A percentile compares a stretch with the other conserved stretches of the same genome.
phyloP scores from a whole-genome alignment of 2,329 filamentous ascomycete species.

The Akanthomyces uredinophilus region DNA sequence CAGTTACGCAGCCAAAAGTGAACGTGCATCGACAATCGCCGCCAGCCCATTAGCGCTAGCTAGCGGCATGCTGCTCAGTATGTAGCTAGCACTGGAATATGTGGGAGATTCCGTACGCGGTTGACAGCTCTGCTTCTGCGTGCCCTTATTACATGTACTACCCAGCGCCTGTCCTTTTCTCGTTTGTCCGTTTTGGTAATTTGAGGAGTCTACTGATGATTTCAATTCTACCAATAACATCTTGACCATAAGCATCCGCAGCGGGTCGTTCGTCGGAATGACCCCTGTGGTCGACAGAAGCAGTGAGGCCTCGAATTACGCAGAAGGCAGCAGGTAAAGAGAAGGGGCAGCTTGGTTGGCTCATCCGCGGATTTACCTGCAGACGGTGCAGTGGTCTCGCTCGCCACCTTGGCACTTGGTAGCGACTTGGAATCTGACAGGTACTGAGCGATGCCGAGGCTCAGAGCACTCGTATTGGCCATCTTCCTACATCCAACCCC shows the following conservation, averaged over 20 bases:
- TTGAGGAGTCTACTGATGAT: background rate
- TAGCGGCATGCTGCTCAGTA: too few species aligned
- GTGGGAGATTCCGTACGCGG: background rate
- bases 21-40: slow-evolving; percentile 9
- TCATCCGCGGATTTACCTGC: too few species aligned
- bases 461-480: background rate
- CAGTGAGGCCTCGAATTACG: background rate
- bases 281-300: background rate
- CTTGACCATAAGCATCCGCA: background rate
- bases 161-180: background rate
- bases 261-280: background rate
- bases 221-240: background rate
- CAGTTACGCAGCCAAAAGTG: background rate
- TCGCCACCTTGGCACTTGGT: background rate
- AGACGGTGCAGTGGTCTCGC: too few species aligned
- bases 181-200: slow-evolving; percentile 2
- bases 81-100: background rate
- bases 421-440: background rate
- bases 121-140: too few species aligned
- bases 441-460: too few species aligned
- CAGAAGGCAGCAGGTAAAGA: background rate
- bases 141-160: background rate
- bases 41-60: background rate
- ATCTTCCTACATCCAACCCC: background rate
- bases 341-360: too few species aligned